Conservation (phyloP, 257 asterid genomes). For the Solanum microdontum region DNA sequence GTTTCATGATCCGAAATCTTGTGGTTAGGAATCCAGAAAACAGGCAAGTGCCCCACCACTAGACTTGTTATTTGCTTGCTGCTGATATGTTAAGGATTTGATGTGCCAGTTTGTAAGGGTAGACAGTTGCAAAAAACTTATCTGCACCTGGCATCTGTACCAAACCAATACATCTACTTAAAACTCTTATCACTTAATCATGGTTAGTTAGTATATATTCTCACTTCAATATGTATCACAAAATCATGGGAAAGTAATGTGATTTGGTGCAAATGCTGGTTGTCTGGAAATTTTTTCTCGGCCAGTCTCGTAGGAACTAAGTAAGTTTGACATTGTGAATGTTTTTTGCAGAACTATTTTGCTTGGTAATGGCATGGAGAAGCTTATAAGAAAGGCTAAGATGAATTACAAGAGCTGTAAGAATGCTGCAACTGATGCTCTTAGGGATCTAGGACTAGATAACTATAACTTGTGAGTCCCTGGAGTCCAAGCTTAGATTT, state of each 20-base stretch:
- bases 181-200: not conserved
- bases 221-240: not conserved
- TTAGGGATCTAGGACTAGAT: slow-evolving; percentile 74
- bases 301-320: not conserved
- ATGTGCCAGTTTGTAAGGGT: not conserved
- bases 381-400: slow-evolving; percentile 57
- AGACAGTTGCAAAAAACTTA: not conserved
- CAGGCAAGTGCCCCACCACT: slow-evolving; percentile 30
- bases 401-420: slow-evolving; percentile 68
- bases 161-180: not conserved
- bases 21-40: slow-evolving; percentile 79
- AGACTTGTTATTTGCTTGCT: not conserved
- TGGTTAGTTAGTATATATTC: not conserved
- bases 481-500: not conserved
- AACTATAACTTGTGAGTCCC: slow-evolving; percentile 45
- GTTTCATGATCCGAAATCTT: slow-evolving; percentile 88
- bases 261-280: not conserved
- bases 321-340: not conserved
- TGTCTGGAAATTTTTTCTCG: not conserved
- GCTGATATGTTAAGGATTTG: not conserved
- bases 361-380: slow-evolving; percentile 65
- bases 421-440: slow-evolving; percentile 81
- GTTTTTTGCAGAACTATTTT: slow-evolving; percentile 44
- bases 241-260: not conserved
- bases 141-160: not conserved